Percentiles rank a stretch among this genome's conserved stretches.
Evolutionary conservation across 768 basidiomycete species (phyloP).

Genomic region (Tephrocybe rancida): DNA sequence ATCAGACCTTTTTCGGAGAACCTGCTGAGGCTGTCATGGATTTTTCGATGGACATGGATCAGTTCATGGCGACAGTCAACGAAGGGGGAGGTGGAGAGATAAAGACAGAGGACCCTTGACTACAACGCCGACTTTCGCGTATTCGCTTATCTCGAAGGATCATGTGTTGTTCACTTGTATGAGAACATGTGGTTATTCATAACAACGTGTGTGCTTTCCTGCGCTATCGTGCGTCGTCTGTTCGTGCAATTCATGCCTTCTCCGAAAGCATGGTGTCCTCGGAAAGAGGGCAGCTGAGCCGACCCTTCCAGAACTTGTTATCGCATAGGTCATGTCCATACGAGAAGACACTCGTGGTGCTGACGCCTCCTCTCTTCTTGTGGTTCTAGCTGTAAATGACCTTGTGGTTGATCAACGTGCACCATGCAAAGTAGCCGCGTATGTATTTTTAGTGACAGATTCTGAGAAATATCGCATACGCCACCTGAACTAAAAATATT

Average conservation of each 20-base stretch:
- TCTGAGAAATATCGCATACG: not conserved
- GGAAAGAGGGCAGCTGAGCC: not conserved
- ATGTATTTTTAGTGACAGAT: not conserved
- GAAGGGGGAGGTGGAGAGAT: constrained; percentile 18
- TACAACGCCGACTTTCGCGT: not conserved
- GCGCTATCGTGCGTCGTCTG: not conserved
- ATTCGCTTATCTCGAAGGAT: not conserved
- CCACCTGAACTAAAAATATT: not conserved
- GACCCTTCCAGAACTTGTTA: not conserved
- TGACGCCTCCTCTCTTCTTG: too few relatives aligned
- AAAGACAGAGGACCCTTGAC: constrained; percentile 3
- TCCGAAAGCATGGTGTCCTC: not conserved
- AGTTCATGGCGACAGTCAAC: constrained; percentile 45
- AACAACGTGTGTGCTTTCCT: not conserved
- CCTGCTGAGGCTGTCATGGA: constrained; percentile 41
- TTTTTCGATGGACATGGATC: constrained; percentile 55
- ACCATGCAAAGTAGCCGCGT: not conserved
- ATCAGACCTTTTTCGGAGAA: constrained; percentile 42
- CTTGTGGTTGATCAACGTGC: constrained; percentile 9
- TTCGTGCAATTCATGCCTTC: not conserved
- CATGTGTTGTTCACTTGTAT: not conserved
- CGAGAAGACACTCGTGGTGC: not conserved
- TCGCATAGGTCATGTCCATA: not conserved
- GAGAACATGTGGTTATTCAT: not conserved
- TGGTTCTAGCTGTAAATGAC: not conserved